Percentiles rank a stretch among this genome's conserved stretches.
These are phyloP conservation scores for Datura wrightii DNA, from an alignment of 257 asterid genomes.

Conservation along the genomic window DNA sequence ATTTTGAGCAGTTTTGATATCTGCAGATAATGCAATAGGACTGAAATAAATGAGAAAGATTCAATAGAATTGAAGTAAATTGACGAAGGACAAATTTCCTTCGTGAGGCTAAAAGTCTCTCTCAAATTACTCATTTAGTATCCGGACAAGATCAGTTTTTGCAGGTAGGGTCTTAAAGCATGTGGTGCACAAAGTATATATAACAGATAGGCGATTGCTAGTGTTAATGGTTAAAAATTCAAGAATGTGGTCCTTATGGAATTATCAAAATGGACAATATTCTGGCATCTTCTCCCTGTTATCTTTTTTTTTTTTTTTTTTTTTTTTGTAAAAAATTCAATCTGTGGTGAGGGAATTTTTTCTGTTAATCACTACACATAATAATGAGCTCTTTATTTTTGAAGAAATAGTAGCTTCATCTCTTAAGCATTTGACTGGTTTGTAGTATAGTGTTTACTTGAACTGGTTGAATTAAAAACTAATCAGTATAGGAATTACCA, in stretches of 20 bases:
- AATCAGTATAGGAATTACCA: slow-evolving; percentile 51
- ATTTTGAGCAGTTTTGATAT: background rate
- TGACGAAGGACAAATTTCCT: slow-evolving; percentile 15
- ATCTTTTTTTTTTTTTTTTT: background rate
- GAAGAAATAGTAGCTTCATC: background rate
- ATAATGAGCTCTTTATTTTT: background rate
- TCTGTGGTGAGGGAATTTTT: background rate
- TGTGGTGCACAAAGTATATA: slow-evolving; percentile 40
- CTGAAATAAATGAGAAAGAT: background rate
- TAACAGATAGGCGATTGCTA: slow-evolving; percentile 38
- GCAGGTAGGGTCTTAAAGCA: slow-evolving; percentile 33
- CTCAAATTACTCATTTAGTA: slow-evolving; percentile 28
- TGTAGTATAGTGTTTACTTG: background rate
- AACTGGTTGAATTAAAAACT: background rate
- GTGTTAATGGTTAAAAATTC: slow-evolving; percentile 31
- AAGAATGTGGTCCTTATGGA: slow-evolving; percentile 38
- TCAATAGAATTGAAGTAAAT: background rate
- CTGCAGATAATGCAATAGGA: background rate
- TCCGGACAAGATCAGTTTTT: slow-evolving; percentile 37
- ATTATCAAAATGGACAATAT: slow-evolving; percentile 45
- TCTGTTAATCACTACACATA: background rate
- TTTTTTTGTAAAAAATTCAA: background rate
- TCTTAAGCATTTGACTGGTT: slow-evolving; percentile 40
- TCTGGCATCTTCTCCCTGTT: slow-evolving; percentile 20
- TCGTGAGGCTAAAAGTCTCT: slow-evolving; percentile 38